phyloP scores from a whole-genome alignment of 441 rosid genomes.

The Arabidopsis hybrid region DNA sequence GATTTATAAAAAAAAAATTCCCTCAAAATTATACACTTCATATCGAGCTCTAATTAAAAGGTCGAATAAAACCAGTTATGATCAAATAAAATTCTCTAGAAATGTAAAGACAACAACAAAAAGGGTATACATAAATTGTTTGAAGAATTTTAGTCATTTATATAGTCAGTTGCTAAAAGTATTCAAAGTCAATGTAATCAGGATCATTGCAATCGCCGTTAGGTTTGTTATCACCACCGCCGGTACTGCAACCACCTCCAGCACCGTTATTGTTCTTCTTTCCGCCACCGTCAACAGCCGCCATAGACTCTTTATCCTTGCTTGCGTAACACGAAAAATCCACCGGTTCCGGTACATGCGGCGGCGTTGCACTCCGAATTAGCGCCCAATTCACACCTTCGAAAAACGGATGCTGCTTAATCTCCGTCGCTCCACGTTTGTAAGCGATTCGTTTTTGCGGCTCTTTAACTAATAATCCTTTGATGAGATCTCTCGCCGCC shows the following conservation, averaged over 20 bases:
- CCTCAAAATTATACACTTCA: conserved; percentile 20
- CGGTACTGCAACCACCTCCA: conserved; percentile 31
- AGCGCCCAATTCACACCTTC: conserved; percentile 94
- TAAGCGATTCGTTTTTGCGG: conserved; percentile 80
- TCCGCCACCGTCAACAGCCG: conserved; percentile 26
- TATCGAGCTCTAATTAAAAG: conserved; percentile 19
- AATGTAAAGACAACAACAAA: no score
- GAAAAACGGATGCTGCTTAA: conserved; percentile 87
- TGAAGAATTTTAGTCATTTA: background rate
- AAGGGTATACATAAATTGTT: background rate
- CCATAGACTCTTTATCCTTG: conserved; percentile 53
- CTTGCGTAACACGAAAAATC: conserved; percentile 64
- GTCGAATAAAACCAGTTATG: background rate
- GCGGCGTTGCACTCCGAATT: conserved; percentile 80
- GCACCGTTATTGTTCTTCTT: conserved; percentile 29
- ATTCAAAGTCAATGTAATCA: conserved; percentile 76
- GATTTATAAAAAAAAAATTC: background rate
- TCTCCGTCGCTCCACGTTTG: conserved; percentile 87
- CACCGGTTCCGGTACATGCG: conserved; percentile 78
- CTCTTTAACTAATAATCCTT: conserved; percentile 77
- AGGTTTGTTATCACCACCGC: conserved; percentile 44
- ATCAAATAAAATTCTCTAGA: background rate
- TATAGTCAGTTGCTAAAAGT: conserved; percentile 56
- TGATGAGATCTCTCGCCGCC: conserved; percentile 74
- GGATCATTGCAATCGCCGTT: conserved; percentile 50